Evolutionary conservation across 2,329 filamentous ascomycete species (phyloP), one percentile per base, ranked within the genome.

Genomic region (Hyphodiscus sp.): DNA sequence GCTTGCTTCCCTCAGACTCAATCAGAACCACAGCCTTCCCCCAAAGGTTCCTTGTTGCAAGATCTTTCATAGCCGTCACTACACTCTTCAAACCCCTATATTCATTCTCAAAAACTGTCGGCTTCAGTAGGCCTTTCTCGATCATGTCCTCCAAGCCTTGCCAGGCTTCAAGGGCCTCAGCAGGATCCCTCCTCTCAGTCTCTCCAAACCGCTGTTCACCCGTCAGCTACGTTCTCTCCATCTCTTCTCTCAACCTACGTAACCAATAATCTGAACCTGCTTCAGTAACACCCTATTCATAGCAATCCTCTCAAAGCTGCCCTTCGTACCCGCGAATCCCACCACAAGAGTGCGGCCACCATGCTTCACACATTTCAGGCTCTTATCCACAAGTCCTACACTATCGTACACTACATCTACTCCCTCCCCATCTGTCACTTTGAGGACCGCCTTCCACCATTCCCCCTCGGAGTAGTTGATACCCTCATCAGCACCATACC

Each of bases 401-500:
- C 75, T 73, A 67, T 85, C 81, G 60, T 78, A 79, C 13, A 83
- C 76, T 0, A 81, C 71, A 67, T 84, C 74, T 1, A 79, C 80
- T 0, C 81, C 81, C 29, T 70, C 67, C 0, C 74, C 73, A 1
- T 65, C 58, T 0, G 78, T 82, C 19, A 75, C 57, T 2, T 67
- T 64, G n/a, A 74, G 67, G 2, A 84, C 75, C 15, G 69, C 61
- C n/a, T 75, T 68, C 61, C 75, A 76, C 81, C 80, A 85, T 0
- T 69, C 65, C 13, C 50, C 41, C 4, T 67, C 54, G 3, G 56
- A 55, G 58, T 77, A 74, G 59, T 76, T 64, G 29, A 81, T 67
- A 49, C 69, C 71, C 2, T 62, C 58, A 52, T 71, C 68, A 0
- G 74, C 75, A 0, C 75, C 76, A 53, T 71, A 66, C 11, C 51